Base-by-base conservation (phyloP, 2,329 filamentous ascomycete species). In the Calonectria montana region DNA sequence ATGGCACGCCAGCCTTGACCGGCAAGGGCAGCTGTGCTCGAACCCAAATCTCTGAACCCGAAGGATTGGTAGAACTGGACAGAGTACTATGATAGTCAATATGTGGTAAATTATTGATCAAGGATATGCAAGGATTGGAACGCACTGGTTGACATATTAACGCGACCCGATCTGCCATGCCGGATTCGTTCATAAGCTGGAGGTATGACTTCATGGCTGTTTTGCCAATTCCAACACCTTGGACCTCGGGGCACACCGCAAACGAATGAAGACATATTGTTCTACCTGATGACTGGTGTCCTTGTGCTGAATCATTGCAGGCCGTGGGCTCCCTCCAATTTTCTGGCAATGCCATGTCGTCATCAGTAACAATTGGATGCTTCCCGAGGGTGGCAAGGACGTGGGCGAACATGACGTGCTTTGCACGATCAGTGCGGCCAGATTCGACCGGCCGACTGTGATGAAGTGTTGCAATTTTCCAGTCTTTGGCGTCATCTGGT, bases 231-330 rank as follows among this genome's bases (percentile, higher is more conserved):
- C 94, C 93, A 69, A 91, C 91, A 39, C 90, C 88, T 75, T 97
- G 94, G 69, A 95, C 91, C 71, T 92, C 90, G 1, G 94, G 94
- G 67, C 93, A 87, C 7, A 98, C 92, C 21, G 94, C 94, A 6
- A 98, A 87, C 0, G 94, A 96, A 83, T 98, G 96, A 62, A 98
- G 85, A 67, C 91, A 94, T 67, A 98, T 88, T 0, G 94, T 97
- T 50, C 91, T 85, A 45, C 95, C 95, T 18, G 87, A 85, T 70
- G 94, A 91, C 77, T 93, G 90, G 82, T 97, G 94, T 37, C 94
- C 94, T 12, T 91, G 79, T 2, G 82, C 80, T 41, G 88, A 86
- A 57, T 83, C 81, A 65, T 86, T 80, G 59, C 70, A 77, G 25
- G 75, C 81, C 67, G 83, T 84, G 61, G 85, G 83, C 61, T 87